Conservation (phyloP, 2,329 filamentous ascomycete genomes). For the Nemania serpens region DNA sequence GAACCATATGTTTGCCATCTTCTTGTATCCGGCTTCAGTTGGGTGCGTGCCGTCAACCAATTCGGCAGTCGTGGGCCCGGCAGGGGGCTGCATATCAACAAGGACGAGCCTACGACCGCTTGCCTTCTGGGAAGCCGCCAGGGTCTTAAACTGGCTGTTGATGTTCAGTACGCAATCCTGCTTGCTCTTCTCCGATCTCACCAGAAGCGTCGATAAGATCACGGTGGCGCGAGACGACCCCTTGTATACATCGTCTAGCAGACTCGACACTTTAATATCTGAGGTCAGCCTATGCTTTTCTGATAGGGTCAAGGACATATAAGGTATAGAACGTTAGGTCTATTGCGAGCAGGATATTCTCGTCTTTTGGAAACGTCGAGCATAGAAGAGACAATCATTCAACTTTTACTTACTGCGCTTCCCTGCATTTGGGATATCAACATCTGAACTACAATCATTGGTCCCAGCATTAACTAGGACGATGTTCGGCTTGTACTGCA, state of each 20-base stretch:
- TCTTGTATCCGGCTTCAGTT: conserved; percentile 42
- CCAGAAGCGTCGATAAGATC: conserved; percentile 42
- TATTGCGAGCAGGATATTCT: too few species aligned
- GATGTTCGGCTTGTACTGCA: conserved; percentile 42
- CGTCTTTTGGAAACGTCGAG: too few species aligned
- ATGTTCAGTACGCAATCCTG: conserved; percentile 35
- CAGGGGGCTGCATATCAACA: conserved; percentile 42
- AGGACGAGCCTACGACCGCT: conserved; percentile 38
- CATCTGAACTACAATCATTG: conserved; percentile 45
- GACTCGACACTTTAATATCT: conserved; percentile 26
- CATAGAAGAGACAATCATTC: background rate
- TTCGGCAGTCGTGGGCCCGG: conserved; percentile 36
- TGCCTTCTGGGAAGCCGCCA: conserved; percentile 33
- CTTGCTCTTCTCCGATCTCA: conserved; percentile 33
- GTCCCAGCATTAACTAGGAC: conserved; percentile 47
- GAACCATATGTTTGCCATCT: conserved; percentile 44
- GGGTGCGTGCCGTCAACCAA: conserved; percentile 45
- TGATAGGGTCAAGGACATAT: background rate
- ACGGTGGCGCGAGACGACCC: conserved; percentile 41
- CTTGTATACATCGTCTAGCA: conserved; percentile 41
- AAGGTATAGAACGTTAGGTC: too few species aligned
- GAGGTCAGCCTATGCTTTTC: background rate
- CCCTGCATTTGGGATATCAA: conserved; percentile 38
- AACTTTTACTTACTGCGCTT: conserved; percentile 30
- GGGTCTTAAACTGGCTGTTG: conserved; percentile 38